Percentiles rank a stretch among this genome's conserved stretches.
Evolutionary conservation across 192 early-diverging fungal genomes (phyloP).

Genomic region (Backusella liffmaniae): DNA sequence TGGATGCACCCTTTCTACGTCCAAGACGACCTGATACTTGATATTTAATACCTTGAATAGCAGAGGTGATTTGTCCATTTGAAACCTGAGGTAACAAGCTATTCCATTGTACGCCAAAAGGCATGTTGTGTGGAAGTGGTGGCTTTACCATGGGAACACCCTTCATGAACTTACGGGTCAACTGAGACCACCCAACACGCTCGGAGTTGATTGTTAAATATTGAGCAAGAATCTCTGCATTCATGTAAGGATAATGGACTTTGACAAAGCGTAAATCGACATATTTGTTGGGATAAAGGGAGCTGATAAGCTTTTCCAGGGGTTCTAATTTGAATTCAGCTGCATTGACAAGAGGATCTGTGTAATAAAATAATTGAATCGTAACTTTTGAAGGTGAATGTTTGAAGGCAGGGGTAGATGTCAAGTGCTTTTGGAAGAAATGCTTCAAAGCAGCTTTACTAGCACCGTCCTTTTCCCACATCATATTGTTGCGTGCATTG

Average conservation of each 20-base stretch:
- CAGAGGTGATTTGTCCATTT: conserved; percentile 33
- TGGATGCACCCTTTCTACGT: conserved; percentile 35
- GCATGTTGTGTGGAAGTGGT: conserved; percentile 35
- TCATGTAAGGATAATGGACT: conserved; percentile 42
- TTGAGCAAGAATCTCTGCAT: conserved; percentile 41
- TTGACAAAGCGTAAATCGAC: conserved; percentile 35
- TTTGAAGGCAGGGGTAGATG: conserved; percentile 39
- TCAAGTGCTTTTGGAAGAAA: conserved; percentile 41
- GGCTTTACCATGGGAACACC: conserved; percentile 39
- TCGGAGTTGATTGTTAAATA: conserved; percentile 38
- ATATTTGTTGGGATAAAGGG: conserved; percentile 36
- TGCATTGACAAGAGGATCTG: conserved; percentile 28
- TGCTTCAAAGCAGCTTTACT: conserved; percentile 31
- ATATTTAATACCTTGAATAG: conserved; percentile 43
- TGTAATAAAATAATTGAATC: conserved; percentile 43
- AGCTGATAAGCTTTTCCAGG: conserved; percentile 31
- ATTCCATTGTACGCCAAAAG: conserved; percentile 36
- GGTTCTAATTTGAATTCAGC: conserved; percentile 30
- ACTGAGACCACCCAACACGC: conserved; percentile 29
- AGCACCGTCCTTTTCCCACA: conserved; percentile 40
- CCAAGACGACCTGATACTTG: conserved; percentile 39
- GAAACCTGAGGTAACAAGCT: conserved; percentile 33
- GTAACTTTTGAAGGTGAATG: conserved; percentile 37
- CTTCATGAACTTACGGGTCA: conserved; percentile 42
- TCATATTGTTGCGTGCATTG: conserved; percentile 36